Conservation (phyloP, 2,329 filamentous ascomycete species). For the Fusarium verrucosum region DNA sequence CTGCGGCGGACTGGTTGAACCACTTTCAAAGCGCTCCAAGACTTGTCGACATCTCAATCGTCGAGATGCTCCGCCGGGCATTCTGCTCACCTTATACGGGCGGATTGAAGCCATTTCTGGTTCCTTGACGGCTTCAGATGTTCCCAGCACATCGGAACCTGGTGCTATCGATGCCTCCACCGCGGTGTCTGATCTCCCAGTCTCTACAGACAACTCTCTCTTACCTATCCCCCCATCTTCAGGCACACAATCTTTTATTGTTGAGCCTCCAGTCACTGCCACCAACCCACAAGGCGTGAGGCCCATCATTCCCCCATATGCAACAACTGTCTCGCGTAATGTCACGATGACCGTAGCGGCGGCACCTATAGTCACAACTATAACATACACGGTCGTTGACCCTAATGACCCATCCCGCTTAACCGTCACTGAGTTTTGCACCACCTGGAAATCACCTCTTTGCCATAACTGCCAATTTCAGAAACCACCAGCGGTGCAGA, state of each 20-base stretch:
- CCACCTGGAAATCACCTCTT: slow-evolving; percentile 1
- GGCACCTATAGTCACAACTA: neutral
- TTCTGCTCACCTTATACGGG: slow-evolving; percentile 25
- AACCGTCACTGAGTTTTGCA: neutral
- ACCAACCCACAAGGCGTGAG: neutral
- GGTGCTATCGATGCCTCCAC: neutral
- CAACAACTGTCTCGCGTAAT: neutral
- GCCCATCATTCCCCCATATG: neutral
- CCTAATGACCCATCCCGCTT: neutral
- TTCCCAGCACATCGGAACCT: neutral
- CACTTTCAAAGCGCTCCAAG: neutral
- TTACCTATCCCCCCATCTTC: neutral
- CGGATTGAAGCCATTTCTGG: neutral
- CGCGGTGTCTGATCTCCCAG: neutral
- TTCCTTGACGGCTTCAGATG: neutral
- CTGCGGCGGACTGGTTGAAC: slow-evolving; percentile 19
- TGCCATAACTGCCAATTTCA: slow-evolving; percentile 17
- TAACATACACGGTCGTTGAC: neutral
- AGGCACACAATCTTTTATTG: neutral
- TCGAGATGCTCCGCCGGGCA: slow-evolving; percentile 14
- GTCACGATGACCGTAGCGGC: neutral
- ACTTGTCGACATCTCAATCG: neutral
- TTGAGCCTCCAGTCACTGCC: neutral
- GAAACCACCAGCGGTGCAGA: slow-evolving; percentile 1
- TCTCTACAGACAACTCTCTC: neutral